Evolutionary conservation across 2,329 filamentous ascomycete species (phyloP), one percentile per base, ranked within the genome.

Genomic region (Zalaria obscura): DNA sequence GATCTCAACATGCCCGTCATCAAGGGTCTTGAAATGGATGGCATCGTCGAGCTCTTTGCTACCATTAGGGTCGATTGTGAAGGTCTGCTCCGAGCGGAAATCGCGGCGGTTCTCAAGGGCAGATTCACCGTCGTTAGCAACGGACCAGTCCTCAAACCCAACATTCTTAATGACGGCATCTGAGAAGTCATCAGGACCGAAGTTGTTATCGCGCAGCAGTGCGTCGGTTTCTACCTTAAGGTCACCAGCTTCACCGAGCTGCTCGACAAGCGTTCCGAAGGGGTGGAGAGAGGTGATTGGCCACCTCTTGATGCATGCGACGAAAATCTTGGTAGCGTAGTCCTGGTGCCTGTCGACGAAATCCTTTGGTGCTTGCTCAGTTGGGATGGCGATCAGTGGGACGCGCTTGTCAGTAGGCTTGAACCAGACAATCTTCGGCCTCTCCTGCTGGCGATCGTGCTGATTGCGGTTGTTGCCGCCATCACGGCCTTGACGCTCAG

Each of bases 391-490:
- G 62, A 98, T 98, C 50, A 98, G 72, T 39, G 91, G 91, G 38
- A 98, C 91, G 57, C 91, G 86, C 75, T 98, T 96, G 66, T 98
- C 91, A 1, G 91, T 98, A 44, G 91, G 91, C 72, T 98, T 98
- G 70, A 98, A 98, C 91, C 91, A 98, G 35, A 98, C 91, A 65
- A 98, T 98, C 78, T 98, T 98, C 48, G 91, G 91, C 67, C 95
- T 95, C 49, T 98, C 91, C 59, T 93, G 87, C 48, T 84, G 77
- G 41, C 88, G 84, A 49, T 82, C 80, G 47, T 88, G 84, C 50
- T 91, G 80, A 46, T 74, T 75, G 47, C 82, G 79, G 41, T 74
- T 73, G 43, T 76, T 75, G 50, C 70, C 73, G 47, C 88, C 89
- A 59, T 96, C 89, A 52, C 89, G 80, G 52, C 88, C 87, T 50